Percentiles rank a stretch among this genome's conserved stretches.
phyloP scores from a whole-genome alignment of 495 filamentous ascomycete species.

The Jackrogersella minutella region DNA sequence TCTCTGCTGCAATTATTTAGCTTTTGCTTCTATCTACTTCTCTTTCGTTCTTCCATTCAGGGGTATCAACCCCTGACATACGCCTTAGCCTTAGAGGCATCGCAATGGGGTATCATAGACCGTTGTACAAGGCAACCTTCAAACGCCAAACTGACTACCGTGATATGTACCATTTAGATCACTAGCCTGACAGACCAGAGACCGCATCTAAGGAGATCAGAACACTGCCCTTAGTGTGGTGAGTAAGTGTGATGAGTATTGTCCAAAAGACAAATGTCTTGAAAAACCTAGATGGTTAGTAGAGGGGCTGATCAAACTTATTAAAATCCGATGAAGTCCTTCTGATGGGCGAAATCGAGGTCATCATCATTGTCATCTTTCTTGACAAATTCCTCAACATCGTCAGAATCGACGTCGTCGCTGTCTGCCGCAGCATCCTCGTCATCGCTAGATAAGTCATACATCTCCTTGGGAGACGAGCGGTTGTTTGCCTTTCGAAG shows the following conservation, averaged over 20 bases:
- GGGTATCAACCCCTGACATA: slow-evolving; percentile 35
- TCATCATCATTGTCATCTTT: slow-evolving; percentile 51
- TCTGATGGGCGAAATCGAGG: slow-evolving; percentile 52
- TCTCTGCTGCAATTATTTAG: slow-evolving; percentile 16
- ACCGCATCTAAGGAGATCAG: slow-evolving; percentile 8
- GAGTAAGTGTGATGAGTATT: slow-evolving; percentile 12
- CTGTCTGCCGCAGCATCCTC: slow-evolving; percentile 79
- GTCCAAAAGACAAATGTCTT: slow-evolving; percentile 21
- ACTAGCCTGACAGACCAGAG: slow-evolving; percentile 15
- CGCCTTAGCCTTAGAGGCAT: slow-evolving; percentile 15
- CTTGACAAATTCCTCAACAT: slow-evolving; percentile 74
- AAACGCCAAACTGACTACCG: slow-evolving; percentile 30
- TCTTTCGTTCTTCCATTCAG: slow-evolving; percentile 14
- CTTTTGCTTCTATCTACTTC: slow-evolving; percentile 21
- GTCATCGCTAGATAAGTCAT: slow-evolving; percentile 85
- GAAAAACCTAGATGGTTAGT: slow-evolving; percentile 35
- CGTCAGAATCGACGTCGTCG: slow-evolving; percentile 90
- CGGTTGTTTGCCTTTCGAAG: slow-evolving; percentile 55
- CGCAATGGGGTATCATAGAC: slow-evolving; percentile 37
- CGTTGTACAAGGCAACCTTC: slow-evolving; percentile 30
- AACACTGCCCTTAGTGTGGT: slow-evolving; percentile 16
- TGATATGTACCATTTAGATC: slow-evolving; percentile 25
- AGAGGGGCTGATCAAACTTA: slow-evolving; percentile 9
- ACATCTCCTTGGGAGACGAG: slow-evolving; percentile 62
- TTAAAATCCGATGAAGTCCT: slow-evolving; percentile 58